These are phyloP conservation scores for Tilletia walkeri DNA, from an alignment of 1,284 basidiomycete genomes.

Conservation along the genomic window DNA sequence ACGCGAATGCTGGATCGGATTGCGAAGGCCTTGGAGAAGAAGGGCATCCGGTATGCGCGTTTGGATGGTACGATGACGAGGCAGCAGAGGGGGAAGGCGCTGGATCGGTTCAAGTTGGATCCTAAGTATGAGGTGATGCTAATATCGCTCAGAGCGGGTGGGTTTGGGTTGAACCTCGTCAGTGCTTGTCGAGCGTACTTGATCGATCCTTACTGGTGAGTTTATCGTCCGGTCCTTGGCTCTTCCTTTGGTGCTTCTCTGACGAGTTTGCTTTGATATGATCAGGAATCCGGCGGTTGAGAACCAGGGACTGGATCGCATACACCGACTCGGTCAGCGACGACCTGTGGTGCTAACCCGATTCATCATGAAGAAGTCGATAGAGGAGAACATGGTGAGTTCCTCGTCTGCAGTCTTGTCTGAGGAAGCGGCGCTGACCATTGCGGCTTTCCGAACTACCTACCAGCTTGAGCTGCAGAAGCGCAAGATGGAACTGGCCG, in stretches of 20 bases:
- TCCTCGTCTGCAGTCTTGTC: background rate
- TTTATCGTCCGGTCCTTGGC: slow-evolving; percentile 11
- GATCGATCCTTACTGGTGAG: slow-evolving; percentile 90
- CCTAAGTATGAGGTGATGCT: slow-evolving; percentile 48
- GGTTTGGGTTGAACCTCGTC: slow-evolving; percentile 69
- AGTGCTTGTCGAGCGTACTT: slow-evolving; percentile 71
- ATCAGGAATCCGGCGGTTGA: slow-evolving; percentile 91
- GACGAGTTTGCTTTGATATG: slow-evolving; percentile 23
- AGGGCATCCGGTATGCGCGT: slow-evolving; percentile 41
- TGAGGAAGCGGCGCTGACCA: background rate
- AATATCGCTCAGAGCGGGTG: slow-evolving; percentile 53
- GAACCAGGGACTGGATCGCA: slow-evolving; percentile 52
- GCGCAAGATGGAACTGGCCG: slow-evolving; percentile 51
- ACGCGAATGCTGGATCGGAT: slow-evolving; percentile 53
- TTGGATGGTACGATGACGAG: slow-evolving; percentile 52
- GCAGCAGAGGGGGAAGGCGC: slow-evolving; percentile 33
- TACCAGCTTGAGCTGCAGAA: slow-evolving; percentile 40
- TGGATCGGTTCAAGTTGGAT: slow-evolving; percentile 43
- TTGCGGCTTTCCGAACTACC: background rate
- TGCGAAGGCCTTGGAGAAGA: slow-evolving; percentile 37
- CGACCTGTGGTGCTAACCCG: slow-evolving; percentile 51
- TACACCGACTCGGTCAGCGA: slow-evolving; percentile 50
- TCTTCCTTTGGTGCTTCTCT: slow-evolving; percentile 1
- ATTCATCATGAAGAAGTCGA: slow-evolving; percentile 49
- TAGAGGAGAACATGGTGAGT: slow-evolving; percentile 53